Percentiles rank a stretch among this genome's conserved stretches.
Evolutionary conservation across 306 rosid genomes (phyloP).

Genomic region (Pyrus bretschneideri): DNA sequence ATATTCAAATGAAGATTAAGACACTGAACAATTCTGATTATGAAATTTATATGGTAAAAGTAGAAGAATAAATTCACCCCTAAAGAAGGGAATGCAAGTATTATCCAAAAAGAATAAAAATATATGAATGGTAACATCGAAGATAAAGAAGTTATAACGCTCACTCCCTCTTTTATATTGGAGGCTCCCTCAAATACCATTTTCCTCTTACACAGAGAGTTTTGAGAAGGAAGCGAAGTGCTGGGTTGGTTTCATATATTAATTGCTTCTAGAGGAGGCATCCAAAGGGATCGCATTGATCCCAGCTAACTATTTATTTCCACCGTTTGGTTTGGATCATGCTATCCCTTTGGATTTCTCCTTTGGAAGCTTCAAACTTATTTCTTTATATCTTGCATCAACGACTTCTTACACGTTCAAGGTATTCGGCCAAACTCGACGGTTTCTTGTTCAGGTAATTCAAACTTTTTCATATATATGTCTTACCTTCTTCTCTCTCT

Average conservation of each 20-base stretch:
- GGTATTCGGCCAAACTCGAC: not conserved
- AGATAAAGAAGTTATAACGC: conserved; percentile 5
- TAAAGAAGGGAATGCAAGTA: too few relatives aligned
- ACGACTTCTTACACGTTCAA: not conserved
- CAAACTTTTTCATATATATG: not conserved
- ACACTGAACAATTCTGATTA: too few relatives aligned
- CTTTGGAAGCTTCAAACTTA: conserved; percentile 29
- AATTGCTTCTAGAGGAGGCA: conserved; percentile 34
- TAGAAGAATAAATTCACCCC: too few relatives aligned
- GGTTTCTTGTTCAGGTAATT: not conserved
- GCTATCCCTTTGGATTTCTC: conserved; percentile 53
- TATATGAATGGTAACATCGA: not conserved
- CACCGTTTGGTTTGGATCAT: conserved; percentile 31
- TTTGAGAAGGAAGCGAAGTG: not conserved
- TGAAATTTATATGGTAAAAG: too few relatives aligned
- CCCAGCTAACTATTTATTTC: conserved; percentile 7
- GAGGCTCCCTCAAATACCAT: conserved; percentile 20
- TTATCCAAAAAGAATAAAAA: too few relatives aligned
- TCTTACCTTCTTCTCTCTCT: not conserved
- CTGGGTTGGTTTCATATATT: conserved; percentile 1
- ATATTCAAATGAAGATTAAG: too few relatives aligned
- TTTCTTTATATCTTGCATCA: not conserved
- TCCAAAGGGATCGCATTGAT: conserved; percentile 60
- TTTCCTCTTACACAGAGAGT: conserved; percentile 16
- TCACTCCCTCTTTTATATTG: conserved; percentile 18